Conservation (phyloP, 2,329 filamentous ascomycete species). For the Alternaria sp. region DNA sequence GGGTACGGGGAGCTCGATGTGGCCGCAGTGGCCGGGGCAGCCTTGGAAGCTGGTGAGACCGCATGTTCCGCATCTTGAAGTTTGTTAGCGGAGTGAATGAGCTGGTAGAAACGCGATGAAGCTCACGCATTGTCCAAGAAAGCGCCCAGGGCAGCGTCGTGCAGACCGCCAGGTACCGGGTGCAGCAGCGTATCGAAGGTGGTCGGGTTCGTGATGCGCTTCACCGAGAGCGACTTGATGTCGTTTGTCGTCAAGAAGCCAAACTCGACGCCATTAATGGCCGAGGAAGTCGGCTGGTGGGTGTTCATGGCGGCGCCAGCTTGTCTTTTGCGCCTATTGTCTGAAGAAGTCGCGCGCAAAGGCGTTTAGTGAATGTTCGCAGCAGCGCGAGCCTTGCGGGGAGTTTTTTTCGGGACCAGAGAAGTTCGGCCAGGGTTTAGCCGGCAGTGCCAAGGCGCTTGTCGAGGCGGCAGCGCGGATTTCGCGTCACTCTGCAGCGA, state of each 20-base stretch:
- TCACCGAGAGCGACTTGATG: conserved; percentile 88
- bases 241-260: conserved; percentile 81
- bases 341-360: conserved; percentile 19
- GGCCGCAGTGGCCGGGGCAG: conserved; percentile 92
- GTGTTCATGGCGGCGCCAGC: conserved; percentile 50
- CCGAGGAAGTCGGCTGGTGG: conserved; percentile 78
- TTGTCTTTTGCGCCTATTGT: conserved; percentile 21
- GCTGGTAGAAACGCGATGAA: conserved; percentile 10
- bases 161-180: conserved; percentile 87
- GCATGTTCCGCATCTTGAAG: conserved; percentile 85
- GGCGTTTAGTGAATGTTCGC: conserved; percentile 12
- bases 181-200: conserved; percentile 95
- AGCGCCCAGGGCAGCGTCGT: conserved; percentile 89
- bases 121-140: conserved; percentile 83
- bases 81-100: conserved; percentile 11
- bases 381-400: conserved; percentile 27
- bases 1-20: conserved; percentile 91
- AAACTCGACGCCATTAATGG: conserved; percentile 88
- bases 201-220: conserved; percentile 88
- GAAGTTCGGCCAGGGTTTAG: conserved; percentile 38
- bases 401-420: conserved; percentile 38
- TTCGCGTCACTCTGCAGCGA: conserved; percentile 25
- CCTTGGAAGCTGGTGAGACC: conserved; percentile 74
- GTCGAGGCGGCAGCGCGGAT: conserved; percentile 5
- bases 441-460: conserved; percentile 28